phyloP scores from a whole-genome alignment of 2,329 filamentous ascomycete species.

The Pseudogymnoascus destructans region DNA sequence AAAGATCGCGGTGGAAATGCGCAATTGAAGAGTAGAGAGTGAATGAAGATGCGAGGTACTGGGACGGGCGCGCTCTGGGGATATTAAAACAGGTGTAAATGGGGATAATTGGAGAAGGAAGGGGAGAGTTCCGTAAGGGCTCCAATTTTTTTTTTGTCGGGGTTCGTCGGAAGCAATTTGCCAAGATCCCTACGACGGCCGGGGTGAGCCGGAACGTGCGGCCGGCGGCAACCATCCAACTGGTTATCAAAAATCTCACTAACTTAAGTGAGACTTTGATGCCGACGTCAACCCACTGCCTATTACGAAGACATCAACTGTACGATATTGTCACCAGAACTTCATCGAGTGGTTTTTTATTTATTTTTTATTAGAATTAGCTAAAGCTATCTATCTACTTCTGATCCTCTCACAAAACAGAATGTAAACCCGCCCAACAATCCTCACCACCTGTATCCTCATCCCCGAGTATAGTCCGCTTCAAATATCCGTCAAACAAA shows the following conservation, averaged over 20 bases:
- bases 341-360: not conserved
- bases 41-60: not conserved
- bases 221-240: not conserved
- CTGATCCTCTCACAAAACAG: not conserved
- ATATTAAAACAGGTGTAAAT: not conserved
- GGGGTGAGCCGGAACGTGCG: not conserved
- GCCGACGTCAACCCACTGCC: too few species aligned
- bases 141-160: constrained; percentile 1
- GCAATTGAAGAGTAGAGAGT: not conserved
- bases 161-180: constrained; percentile 1
- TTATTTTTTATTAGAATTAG: not conserved
- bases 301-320: not conserved
- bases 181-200: not conserved
- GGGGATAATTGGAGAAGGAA: not conserved
- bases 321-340: not conserved
- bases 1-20: not conserved
- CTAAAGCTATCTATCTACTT: constrained; percentile 6
- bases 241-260: not conserved
- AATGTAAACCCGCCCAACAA: not conserved
- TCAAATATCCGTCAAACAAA: not conserved
- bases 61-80: not conserved
- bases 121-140: not conserved
- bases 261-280: too few species aligned
- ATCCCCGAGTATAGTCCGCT: not conserved
- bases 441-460: not conserved